Evolutionary conservation across 208 protist genomes (phyloP).

Genomic region (Kentomonas sorsogonicus): DNA sequence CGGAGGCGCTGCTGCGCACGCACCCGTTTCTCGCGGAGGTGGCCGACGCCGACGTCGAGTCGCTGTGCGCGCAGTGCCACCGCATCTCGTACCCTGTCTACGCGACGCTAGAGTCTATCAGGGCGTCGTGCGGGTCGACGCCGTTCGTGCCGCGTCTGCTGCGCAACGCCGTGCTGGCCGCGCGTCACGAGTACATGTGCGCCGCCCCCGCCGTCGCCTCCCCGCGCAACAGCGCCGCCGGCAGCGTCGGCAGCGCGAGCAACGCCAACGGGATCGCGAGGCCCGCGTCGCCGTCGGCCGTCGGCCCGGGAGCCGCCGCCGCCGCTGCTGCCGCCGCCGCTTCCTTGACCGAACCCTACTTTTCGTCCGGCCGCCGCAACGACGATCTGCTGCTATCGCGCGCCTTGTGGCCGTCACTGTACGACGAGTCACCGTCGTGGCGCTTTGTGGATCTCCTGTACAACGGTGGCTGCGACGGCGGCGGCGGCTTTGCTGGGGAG

Average conservation of each 20-base stretch:
- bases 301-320: no score
- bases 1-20: conserved; percentile 20
- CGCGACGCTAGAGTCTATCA: conserved; percentile 16
- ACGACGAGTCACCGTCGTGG: no score
- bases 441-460: no score
- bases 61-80: conserved; percentile 14
- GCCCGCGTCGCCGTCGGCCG: no score
- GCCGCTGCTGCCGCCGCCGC: neutral
- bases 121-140: conserved; percentile 30
- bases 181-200: conserved; percentile 12
- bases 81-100: conserved; percentile 53
- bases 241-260: neutral
- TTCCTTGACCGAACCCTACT: no score
- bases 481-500: no score
- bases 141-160: conserved; percentile 42
- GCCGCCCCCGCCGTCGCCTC: neutral
- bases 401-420: no score
- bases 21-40: conserved; percentile 18
- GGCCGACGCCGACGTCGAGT: neutral
- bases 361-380: no score
- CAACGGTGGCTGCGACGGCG: no score
- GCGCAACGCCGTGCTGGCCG: conserved; percentile 59
- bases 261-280: neutral
- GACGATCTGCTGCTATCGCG: no score
- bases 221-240: neutral